Percentiles rank a stretch among this genome's conserved stretches.
phyloP scores from a whole-genome alignment of 208 protist species.

The Lotmaria passim region DNA sequence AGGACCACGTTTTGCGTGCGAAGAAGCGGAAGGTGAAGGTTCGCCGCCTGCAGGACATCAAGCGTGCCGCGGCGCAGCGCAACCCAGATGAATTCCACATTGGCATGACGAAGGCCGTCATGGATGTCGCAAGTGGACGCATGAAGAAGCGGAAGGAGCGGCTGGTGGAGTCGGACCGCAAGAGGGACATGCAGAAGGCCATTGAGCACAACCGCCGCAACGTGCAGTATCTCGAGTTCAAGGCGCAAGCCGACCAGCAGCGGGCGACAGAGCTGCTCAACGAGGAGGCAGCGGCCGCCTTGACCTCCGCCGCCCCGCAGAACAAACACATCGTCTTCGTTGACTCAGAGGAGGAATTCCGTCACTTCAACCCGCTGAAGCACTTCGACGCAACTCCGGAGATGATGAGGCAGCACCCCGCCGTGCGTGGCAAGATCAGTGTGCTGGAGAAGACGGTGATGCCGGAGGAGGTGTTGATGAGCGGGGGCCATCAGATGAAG shows the following conservation, averaged over 20 bases:
- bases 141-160: slow-evolving; percentile 63
- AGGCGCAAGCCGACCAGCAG: slow-evolving; percentile 64
- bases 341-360: slow-evolving; percentile 81
- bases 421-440: slow-evolving; percentile 67
- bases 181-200: slow-evolving; percentile 61
- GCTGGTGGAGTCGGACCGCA: slow-evolving; percentile 48
- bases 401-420: slow-evolving; percentile 88
- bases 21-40: slow-evolving; percentile 83
- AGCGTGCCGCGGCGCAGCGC: slow-evolving; percentile 84
- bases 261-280: slow-evolving; percentile 78
- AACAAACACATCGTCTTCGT: slow-evolving; percentile 91
- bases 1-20: slow-evolving; percentile 90
- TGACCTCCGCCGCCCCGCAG: slow-evolving; percentile 63
- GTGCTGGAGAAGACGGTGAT: slow-evolving; percentile 84
- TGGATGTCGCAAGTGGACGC: slow-evolving; percentile 85
- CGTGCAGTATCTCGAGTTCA: slow-evolving; percentile 87
- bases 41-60: slow-evolving; percentile 72
- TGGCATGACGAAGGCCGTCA: slow-evolving; percentile 91
- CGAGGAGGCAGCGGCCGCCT: slow-evolving; percentile 67
- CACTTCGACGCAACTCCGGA: slow-evolving; percentile 86
- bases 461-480: slow-evolving; percentile 83
- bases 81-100: slow-evolving; percentile 96
- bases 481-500: slow-evolving; percentile 61
- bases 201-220: slow-evolving; percentile 76
- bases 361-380: slow-evolving; percentile 68